These are phyloP conservation scores for Fusarium sp. DNA, from an alignment of 2,329 filamentous ascomycete genomes.

Conservation along the genomic window DNA sequence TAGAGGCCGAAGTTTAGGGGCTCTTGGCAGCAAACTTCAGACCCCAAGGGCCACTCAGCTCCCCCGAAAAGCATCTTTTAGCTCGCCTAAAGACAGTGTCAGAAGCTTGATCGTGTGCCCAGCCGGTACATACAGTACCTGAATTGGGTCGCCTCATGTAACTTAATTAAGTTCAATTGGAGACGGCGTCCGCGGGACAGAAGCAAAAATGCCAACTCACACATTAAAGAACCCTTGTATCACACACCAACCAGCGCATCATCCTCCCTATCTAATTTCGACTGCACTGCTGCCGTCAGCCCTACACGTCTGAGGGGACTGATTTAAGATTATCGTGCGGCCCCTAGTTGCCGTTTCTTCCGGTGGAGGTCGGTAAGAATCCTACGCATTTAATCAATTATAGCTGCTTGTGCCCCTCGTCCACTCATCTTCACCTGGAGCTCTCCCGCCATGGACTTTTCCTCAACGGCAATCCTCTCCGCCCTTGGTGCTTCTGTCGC, in stretches of 20 bases:
- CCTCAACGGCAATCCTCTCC: constrained; percentile 20
- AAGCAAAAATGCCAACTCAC: background rate
- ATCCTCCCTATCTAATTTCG: background rate
- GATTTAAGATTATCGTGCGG: background rate
- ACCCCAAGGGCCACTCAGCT: background rate
- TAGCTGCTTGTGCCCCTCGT: constrained; percentile 13
- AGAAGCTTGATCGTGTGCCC: background rate
- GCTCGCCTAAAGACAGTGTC: background rate
- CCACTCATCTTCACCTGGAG: background rate
- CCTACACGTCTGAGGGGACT: background rate
- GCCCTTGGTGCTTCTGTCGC: constrained; percentile 23
- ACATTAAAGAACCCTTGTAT: background rate
- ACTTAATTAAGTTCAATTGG: background rate
- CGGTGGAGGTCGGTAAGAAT: background rate
- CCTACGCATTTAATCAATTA: constrained; percentile 2
- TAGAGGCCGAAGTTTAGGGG: background rate
- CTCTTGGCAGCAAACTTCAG: background rate
- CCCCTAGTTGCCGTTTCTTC: background rate
- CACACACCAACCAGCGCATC: background rate
- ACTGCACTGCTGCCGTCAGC: background rate
- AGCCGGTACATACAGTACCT: background rate
- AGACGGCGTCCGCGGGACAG: background rate
- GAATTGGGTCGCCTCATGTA: background rate
- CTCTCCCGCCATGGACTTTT: constrained; percentile 34
- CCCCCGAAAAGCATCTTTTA: background rate